Evolutionary conservation across 2,329 filamentous ascomycete species (phyloP).

Genomic region (Davidsoniella virescens): DNA sequence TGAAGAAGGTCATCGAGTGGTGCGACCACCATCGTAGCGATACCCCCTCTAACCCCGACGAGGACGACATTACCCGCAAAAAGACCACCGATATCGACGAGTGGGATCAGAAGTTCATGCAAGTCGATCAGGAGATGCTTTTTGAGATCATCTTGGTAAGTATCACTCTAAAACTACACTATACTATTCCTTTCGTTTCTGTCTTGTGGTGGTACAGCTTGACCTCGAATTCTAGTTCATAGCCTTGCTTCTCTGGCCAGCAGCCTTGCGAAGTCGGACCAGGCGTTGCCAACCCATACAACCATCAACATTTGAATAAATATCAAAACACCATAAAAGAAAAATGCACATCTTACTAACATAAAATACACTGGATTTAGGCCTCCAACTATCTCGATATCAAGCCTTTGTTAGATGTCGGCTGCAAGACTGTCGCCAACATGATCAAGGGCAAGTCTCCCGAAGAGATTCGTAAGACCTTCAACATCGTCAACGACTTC

Average conservation of each 20-base stretch:
- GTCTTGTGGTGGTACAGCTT: not conserved
- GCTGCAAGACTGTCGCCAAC: slow-evolving; percentile 98
- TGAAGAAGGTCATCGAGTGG: slow-evolving; percentile 96
- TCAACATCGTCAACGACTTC: slow-evolving; percentile 99
- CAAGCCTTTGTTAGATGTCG: slow-evolving; percentile 92
- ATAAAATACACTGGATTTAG: slow-evolving; percentile 25
- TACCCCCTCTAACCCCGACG: slow-evolving; percentile 64
- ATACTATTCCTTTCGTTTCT: not conserved
- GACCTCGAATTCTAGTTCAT: no score
- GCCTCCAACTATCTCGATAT: slow-evolving; percentile 98
- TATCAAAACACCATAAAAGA: not conserved
- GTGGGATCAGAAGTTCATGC: slow-evolving; percentile 99
- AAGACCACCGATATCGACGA: slow-evolving; percentile 99
- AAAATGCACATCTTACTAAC: not conserved
- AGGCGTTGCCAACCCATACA: not conserved
- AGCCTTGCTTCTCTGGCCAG: no score
- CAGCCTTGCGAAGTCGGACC: not conserved
- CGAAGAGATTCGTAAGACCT: slow-evolving; percentile 97
- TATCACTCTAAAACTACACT: slow-evolving; percentile 14
- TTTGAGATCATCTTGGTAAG: slow-evolving; percentile 95
- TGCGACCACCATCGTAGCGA: slow-evolving; percentile 90
- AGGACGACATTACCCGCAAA: slow-evolving; percentile 86
- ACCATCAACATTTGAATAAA: not conserved
- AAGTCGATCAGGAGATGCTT: slow-evolving; percentile 98
- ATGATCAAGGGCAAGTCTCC: slow-evolving; percentile 99